Conservation (phyloP, 2,329 filamentous ascomycete species). For the Aspergillaceae sp. region DNA sequence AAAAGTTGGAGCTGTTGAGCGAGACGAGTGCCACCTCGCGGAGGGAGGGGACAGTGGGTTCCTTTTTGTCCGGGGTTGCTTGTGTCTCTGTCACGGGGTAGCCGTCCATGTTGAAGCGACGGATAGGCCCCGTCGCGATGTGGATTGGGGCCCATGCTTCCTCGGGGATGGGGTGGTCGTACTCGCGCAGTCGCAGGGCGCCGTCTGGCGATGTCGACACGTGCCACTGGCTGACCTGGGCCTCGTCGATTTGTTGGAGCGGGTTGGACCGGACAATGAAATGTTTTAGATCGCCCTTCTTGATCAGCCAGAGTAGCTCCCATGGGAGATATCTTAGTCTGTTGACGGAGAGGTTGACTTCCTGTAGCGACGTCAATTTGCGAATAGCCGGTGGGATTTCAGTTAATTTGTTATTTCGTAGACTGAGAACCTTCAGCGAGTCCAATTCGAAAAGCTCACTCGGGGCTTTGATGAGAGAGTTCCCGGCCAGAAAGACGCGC, state of each 20-base stretch:
- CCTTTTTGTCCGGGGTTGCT: constrained; percentile 1
- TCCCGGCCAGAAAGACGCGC: constrained; percentile 37
- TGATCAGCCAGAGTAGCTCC: constrained; percentile 36
- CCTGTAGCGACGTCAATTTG: constrained; percentile 33
- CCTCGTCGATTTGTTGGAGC: constrained; percentile 24
- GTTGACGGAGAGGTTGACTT: constrained; percentile 40
- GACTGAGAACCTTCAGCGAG: constrained; percentile 35
- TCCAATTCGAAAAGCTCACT: constrained; percentile 35
- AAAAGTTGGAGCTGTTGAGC: constrained; percentile 26
- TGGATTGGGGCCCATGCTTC: constrained; percentile 30
- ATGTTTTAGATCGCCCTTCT: constrained; percentile 30
- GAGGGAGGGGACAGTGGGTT: constrained; percentile 29
- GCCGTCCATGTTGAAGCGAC: constrained; percentile 29
- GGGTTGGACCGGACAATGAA: constrained; percentile 34
- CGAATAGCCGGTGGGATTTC: constrained; percentile 35
- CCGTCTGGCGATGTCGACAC: constrained; percentile 6
- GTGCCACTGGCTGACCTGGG: constrained; percentile 26
- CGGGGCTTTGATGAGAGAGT: constrained; percentile 29
- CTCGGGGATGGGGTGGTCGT: constrained; percentile 18
- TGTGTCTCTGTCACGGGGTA: constrained; percentile 9
- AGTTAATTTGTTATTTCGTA: constrained; percentile 39
- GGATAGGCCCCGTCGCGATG: constrained; percentile 27
- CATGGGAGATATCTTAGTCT: constrained; percentile 35
- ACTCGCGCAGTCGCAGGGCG: constrained; percentile 11
- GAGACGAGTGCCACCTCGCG: constrained; percentile 36